These are phyloP conservation scores for Quercus glauca DNA, from an alignment of 306 rosid genomes.

Conservation along the genomic window DNA sequence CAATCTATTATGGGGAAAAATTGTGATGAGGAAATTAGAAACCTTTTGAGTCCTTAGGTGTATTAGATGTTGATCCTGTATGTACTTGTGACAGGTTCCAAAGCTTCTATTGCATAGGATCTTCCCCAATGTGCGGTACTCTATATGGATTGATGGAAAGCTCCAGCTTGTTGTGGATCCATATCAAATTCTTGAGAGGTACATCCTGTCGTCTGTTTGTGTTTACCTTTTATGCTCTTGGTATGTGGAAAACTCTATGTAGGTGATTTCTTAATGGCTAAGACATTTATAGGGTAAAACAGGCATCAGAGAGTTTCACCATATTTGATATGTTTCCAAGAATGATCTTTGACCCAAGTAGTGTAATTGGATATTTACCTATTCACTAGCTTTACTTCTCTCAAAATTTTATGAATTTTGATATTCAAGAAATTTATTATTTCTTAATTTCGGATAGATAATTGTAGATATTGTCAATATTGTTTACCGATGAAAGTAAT, in stretches of 20 bases:
- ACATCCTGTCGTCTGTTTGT: not conserved
- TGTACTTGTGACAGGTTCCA: conserved; percentile 63
- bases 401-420: not conserved
- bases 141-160: conserved; percentile 96
- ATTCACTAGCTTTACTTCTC: not conserved
- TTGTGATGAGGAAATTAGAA: not conserved
- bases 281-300: not conserved
- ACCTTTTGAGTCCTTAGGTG: not conserved
- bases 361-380: not conserved
- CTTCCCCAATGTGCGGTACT: conserved; percentile 83
- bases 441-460: not conserved
- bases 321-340: not conserved
- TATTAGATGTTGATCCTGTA: conserved; percentile 2
- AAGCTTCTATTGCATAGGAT: conserved; percentile 96
- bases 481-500: not conserved
- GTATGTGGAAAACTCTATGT: not conserved
- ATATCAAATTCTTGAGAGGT: conserved; percentile 89
- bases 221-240: conserved; percentile 13
- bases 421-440: not conserved
- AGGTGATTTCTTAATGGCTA: not conserved
- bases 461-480: not conserved
- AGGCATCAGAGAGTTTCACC: not conserved
- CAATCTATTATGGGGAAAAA: not conserved
- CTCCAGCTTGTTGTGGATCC: conserved; percentile 87
- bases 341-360: not conserved